Conservation (phyloP, 148 eudicot species). For the Cornus florida region DNA sequence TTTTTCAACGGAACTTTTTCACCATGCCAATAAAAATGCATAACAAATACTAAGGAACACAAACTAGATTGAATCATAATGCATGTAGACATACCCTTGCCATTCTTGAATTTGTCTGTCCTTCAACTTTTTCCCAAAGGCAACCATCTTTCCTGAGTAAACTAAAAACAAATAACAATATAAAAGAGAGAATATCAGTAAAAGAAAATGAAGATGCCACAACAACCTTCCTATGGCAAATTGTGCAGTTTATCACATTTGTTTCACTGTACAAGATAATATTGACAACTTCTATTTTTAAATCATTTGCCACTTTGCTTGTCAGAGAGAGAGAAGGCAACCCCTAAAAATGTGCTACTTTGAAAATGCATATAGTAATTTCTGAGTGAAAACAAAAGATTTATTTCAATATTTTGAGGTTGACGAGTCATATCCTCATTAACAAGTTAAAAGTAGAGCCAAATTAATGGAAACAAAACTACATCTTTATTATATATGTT, state of each 20-base stretch:
- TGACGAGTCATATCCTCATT: background rate
- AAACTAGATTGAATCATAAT: background rate
- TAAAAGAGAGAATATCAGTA: background rate
- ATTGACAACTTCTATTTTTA: no score
- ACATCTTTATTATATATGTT: no score
- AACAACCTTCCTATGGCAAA: background rate
- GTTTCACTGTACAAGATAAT: background rate
- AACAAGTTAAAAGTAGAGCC: background rate
- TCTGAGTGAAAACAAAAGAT: background rate
- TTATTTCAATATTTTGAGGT: background rate
- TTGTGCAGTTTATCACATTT: background rate
- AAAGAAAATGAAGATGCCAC: background rate
- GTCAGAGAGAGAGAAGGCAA: background rate
- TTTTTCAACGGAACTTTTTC: background rate
- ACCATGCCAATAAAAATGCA: background rate
- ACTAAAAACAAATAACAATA: background rate
- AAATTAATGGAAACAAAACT: no score
- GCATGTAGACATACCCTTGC: slow-evolving; percentile 36
- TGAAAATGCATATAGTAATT: background rate
- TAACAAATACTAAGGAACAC: background rate
- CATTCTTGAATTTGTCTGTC: slow-evolving; percentile 53
- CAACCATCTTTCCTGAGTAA: slow-evolving; percentile 27
- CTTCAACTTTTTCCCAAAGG: slow-evolving; percentile 54
- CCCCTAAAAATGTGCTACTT: background rate
- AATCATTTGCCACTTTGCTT: background rate